These are phyloP conservation scores for Hypomyces rosellus DNA, from an alignment of 2,329 filamentous ascomycete species.

Conservation along the genomic window DNA sequence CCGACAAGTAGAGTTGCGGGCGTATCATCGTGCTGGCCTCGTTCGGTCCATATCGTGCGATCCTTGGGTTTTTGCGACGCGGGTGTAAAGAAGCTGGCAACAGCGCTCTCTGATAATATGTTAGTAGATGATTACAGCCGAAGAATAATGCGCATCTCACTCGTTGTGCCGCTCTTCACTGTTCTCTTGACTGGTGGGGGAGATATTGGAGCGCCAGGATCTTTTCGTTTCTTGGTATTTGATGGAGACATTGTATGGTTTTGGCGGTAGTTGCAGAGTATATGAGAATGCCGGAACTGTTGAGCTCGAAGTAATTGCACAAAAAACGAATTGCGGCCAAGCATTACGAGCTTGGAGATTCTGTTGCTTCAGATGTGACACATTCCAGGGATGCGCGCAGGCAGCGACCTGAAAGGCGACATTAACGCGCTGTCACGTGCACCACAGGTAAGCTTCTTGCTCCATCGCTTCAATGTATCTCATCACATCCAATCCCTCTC, in stretches of 20 bases:
- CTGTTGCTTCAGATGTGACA: background rate
- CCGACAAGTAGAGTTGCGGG: slow-evolving; percentile 64
- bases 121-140: background rate
- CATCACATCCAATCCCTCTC: background rate
- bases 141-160: slow-evolving; percentile 26
- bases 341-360: slow-evolving; percentile 3
- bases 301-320: background rate
- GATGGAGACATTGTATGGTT: slow-evolving; percentile 21
- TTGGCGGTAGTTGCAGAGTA: background rate
- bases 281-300: background rate
- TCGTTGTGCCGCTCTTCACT: slow-evolving; percentile 45
- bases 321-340: background rate
- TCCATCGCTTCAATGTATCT: background rate
- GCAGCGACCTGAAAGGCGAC: slow-evolving; percentile 6
- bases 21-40: slow-evolving; percentile 44
- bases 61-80: slow-evolving; percentile 77
- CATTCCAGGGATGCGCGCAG: background rate
- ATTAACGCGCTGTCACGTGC: slow-evolving; percentile 28
- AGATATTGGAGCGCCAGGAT: slow-evolving; percentile 39
- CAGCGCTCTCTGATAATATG: slow-evolving; percentile 49
- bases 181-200: slow-evolving; percentile 49
- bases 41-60: slow-evolving; percentile 63
- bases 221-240: slow-evolving; percentile 29
- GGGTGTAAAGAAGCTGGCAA: slow-evolving; percentile 85
- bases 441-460: background rate